Conservation (phyloP, 2,329 filamentous ascomycete species). For the Colletotrichum tofieldiae region DNA sequence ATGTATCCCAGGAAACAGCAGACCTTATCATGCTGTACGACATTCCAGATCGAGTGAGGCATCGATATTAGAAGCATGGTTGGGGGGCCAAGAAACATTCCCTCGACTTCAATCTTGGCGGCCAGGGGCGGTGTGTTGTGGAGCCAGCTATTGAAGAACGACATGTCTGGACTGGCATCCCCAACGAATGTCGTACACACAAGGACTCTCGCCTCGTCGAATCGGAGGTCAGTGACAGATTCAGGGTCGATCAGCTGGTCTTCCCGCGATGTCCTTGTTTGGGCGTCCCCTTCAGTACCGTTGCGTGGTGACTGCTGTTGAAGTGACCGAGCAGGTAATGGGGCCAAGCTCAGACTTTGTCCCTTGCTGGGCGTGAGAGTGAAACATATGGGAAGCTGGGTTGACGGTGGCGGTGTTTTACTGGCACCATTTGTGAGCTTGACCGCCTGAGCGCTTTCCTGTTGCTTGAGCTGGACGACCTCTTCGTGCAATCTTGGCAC, state of each 20-base stretch:
- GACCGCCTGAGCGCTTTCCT: slow-evolving; percentile 59
- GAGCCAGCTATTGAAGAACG: slow-evolving; percentile 78
- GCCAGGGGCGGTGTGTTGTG: slow-evolving; percentile 70
- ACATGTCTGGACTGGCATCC: slow-evolving; percentile 76
- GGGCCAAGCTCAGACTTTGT: slow-evolving; percentile 68
- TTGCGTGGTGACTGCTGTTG: slow-evolving; percentile 51
- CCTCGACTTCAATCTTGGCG: slow-evolving; percentile 74
- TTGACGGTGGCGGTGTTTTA: slow-evolving; percentile 53
- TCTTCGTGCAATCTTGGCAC: slow-evolving; percentile 72
- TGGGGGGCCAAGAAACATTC: slow-evolving; percentile 78
- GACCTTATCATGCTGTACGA: slow-evolving; percentile 77
- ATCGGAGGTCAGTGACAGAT: slow-evolving; percentile 69
- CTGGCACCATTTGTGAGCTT: slow-evolving; percentile 62
- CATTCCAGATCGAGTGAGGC: slow-evolving; percentile 74
- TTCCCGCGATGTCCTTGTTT: slow-evolving; percentile 50
- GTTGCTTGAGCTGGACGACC: slow-evolving; percentile 61
- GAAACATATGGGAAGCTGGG: slow-evolving; percentile 67
- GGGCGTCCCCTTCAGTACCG: slow-evolving; percentile 38
- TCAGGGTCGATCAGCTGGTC: slow-evolving; percentile 64
- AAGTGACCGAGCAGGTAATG: slow-evolving; percentile 55
- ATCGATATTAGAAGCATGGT: slow-evolving; percentile 78
- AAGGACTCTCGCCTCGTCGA: slow-evolving; percentile 75
- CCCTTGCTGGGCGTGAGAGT: slow-evolving; percentile 69
- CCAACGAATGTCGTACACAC: slow-evolving; percentile 79
- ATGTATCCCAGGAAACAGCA: slow-evolving; percentile 77